A percentile compares a stretch with the other conserved stretches of the same genome.
These are phyloP conservation scores for Phytophthora fragariaefolia DNA, from an alignment of 352 stramenopile species.

Conservation along the genomic window DNA sequence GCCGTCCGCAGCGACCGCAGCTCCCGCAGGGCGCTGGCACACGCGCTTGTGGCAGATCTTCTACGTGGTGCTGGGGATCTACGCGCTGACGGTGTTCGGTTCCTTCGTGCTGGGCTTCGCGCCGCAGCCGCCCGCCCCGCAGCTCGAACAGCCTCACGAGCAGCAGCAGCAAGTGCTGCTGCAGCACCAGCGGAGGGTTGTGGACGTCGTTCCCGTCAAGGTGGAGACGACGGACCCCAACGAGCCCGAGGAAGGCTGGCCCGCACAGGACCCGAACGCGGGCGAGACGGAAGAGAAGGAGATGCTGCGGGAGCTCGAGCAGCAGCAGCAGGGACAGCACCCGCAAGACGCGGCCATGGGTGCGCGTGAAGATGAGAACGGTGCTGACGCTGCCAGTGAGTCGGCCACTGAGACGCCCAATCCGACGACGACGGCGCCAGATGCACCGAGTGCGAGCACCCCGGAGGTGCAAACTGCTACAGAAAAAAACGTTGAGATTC, in stretches of 20 bases:
- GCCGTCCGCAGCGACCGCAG: not conserved
- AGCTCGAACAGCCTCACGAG: constrained; percentile 4
- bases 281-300: constrained; percentile 1
- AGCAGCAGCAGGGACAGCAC: not conserved
- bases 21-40: constrained; percentile 1
- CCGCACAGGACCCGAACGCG: constrained; percentile 10
- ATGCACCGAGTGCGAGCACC: constrained; percentile 2
- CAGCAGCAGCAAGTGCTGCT: constrained; percentile 6
- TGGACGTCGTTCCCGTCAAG: constrained; percentile 11
- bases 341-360: constrained; percentile 5
- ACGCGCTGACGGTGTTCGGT: constrained; percentile 26
- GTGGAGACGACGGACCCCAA: constrained; percentile 21
- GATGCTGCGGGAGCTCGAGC: constrained; percentile 2
- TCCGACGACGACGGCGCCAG: not conserved
- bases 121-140: not conserved
- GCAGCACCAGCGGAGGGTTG: constrained; percentile 10
- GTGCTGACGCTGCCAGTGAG: not conserved
- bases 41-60: constrained; percentile 35
- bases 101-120: constrained; percentile 22
- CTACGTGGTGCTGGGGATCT: constrained; percentile 37
- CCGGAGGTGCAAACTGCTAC: constrained; percentile 1
- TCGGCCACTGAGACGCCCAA: not conserved
- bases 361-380: constrained; percentile 9
- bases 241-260: constrained; percentile 29
- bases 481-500: constrained; percentile 5